Evolutionary conservation across 208 protist genomes (phyloP).

Genomic region (Leishmania turanica): DNA sequence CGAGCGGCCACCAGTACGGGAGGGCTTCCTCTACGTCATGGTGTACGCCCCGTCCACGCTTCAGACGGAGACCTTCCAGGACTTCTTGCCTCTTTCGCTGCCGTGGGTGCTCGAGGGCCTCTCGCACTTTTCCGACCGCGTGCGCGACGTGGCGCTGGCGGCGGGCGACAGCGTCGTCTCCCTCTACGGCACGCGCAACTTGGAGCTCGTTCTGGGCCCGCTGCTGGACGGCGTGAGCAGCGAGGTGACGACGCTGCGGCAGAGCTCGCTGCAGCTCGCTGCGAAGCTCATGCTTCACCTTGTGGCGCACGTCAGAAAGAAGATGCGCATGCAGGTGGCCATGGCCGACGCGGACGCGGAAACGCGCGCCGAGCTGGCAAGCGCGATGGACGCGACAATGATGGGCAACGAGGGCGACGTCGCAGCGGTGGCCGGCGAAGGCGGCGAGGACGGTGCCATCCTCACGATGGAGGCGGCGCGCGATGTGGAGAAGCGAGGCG

Average conservation of each 20-base stretch:
- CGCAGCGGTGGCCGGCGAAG: conserved; percentile 4
- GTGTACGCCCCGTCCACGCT: conserved; percentile 91
- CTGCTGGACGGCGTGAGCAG: conserved; percentile 80
- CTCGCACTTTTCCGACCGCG: conserved; percentile 90
- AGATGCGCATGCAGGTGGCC: conserved; percentile 79
- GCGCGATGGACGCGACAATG: conserved; percentile 11
- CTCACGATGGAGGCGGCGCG: conserved; percentile 84
- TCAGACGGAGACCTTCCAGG: conserved; percentile 62
- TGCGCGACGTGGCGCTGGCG: conserved; percentile 87
- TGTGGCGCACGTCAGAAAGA: conserved; percentile 86
- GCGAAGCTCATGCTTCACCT: conserved; percentile 91
- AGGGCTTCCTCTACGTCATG: conserved; percentile 94
- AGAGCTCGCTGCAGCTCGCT: conserved; percentile 89
- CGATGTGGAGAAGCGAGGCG: conserved; percentile 85
- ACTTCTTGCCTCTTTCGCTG: conserved; percentile 80
- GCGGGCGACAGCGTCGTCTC: conserved; percentile 91
- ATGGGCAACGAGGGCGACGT: conserved; percentile 5
- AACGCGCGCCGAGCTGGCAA: conserved; percentile 30
- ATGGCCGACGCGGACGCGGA: conserved; percentile 41
- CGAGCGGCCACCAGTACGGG: conserved; percentile 82
- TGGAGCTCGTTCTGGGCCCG: conserved; percentile 79
- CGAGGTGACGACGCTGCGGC: conserved; percentile 85
- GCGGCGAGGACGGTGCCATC: conserved; percentile 27
- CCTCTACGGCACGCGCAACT: conserved; percentile 86
- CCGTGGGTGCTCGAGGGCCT: conserved; percentile 91